Conservation (phyloP, 2,329 filamentous ascomycete genomes). For the Emericellopsis atlantica region DNA sequence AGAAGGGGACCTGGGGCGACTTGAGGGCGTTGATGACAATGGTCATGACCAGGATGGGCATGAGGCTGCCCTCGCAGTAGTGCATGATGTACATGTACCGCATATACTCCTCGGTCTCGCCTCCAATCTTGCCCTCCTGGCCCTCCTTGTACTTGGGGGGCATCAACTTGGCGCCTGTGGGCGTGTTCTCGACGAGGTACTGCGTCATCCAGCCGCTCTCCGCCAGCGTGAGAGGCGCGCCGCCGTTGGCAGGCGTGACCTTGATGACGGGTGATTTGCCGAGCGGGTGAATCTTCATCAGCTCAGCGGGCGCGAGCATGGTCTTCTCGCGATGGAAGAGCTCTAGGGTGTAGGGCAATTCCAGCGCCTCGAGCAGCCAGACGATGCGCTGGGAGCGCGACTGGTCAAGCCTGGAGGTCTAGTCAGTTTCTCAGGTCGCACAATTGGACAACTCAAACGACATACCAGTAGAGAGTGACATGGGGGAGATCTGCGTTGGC, state of each 20-base stretch:
- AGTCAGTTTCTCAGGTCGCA: neutral
- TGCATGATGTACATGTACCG: conserved; percentile 62
- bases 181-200: conserved; percentile 61
- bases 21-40: conserved; percentile 44
- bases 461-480: conserved; percentile 47
- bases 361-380: conserved; percentile 77
- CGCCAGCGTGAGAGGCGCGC: conserved; percentile 51
- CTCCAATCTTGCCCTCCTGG: conserved; percentile 42
- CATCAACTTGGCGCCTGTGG: conserved; percentile 29
- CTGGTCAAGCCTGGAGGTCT: conserved; percentile 55
- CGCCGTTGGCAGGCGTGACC: conserved; percentile 30
- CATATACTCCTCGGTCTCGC: conserved; percentile 48
- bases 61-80: conserved; percentile 75
- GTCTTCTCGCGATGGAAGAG: conserved; percentile 59
- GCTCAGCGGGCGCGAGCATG: conserved; percentile 59
- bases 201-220: conserved; percentile 75
- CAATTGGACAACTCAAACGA: neutral
- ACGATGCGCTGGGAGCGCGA: conserved; percentile 74
- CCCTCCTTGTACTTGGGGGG: conserved; percentile 45
- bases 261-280: conserved; percentile 77
- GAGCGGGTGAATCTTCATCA: conserved; percentile 69
- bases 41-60: conserved; percentile 54
- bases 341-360: conserved; percentile 67
- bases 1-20: conserved; percentile 33
- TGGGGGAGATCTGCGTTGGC: conserved; percentile 24